Conservation (phyloP, 163 green algal genomes). For the Scenedesmus sp. region DNA sequence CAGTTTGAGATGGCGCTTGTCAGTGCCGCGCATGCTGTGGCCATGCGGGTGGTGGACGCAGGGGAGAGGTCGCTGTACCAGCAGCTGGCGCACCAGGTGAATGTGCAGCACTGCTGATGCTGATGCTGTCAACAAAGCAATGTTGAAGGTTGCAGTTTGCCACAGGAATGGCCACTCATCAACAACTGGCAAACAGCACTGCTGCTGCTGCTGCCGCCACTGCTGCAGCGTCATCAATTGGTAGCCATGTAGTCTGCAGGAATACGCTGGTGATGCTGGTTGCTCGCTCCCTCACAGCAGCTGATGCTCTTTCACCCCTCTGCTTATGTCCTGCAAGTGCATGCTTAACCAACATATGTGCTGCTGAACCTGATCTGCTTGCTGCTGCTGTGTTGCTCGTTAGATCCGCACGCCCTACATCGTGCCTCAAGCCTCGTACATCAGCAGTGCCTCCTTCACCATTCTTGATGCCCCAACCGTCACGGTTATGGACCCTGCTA, state of each 20-base stretch:
- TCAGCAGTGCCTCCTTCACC: not conserved
- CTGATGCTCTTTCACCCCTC: not conserved
- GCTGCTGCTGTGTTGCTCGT: not conserved
- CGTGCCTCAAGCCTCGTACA: not conserved
- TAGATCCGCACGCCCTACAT: not conserved
- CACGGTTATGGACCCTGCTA: not conserved
- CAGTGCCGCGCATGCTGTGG: not conserved
- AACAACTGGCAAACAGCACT: too few relatives aligned
- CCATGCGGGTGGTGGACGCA: not conserved
- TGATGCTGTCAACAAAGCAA: not conserved
- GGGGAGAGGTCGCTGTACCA: not conserved
- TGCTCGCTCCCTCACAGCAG: not conserved
- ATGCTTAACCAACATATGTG: not conserved
- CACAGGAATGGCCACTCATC: too few relatives aligned
- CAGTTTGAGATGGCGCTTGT: not conserved
- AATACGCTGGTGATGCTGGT: not conserved
- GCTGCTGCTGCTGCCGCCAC: not conserved
- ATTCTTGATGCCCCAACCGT: not conserved
- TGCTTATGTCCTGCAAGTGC: not conserved
- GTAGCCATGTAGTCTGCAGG: too few relatives aligned
- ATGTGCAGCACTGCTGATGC: not conserved
- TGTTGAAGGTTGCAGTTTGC: too few relatives aligned
- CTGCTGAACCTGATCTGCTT: not conserved
- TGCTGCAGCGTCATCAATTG: not conserved
- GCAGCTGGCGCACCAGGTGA: not conserved